These are phyloP conservation scores for Lecanosticta acicola DNA, from an alignment of 2,329 filamentous ascomycete species.

Conservation along the genomic window DNA sequence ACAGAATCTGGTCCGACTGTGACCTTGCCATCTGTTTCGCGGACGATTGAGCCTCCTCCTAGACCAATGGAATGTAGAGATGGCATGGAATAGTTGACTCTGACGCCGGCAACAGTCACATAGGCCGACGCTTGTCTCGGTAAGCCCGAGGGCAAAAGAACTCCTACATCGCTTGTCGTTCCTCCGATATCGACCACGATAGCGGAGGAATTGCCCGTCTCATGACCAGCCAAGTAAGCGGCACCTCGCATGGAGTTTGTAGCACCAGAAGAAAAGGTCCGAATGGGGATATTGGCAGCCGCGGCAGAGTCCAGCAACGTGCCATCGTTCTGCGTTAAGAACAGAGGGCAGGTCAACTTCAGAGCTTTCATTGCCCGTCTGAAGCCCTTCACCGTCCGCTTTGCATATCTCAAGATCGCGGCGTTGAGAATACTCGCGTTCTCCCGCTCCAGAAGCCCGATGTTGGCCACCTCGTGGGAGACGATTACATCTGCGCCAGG, in stretches of 20 bases:
- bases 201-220: constrained; percentile 27
- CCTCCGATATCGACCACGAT: constrained; percentile 63
- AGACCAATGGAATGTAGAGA: constrained; percentile 51
- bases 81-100: constrained; percentile 47
- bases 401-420: constrained; percentile 43
- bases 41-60: constrained; percentile 49
- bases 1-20: constrained; percentile 55
- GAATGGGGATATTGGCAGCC: constrained; percentile 45
- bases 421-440: constrained; percentile 50
- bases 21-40: constrained; percentile 30
- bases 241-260: constrained; percentile 52
- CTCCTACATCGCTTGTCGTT: constrained; percentile 59
- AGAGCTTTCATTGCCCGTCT: constrained; percentile 43
- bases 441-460: constrained; percentile 47
- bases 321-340: constrained; percentile 50
- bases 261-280: constrained; percentile 48
- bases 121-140: constrained; percentile 58
- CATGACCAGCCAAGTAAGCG: constrained; percentile 49
- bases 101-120: constrained; percentile 55
- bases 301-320: constrained; percentile 44
- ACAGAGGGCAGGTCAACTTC: constrained; percentile 43
- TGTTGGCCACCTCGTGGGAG: constrained; percentile 47
- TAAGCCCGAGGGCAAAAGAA: constrained; percentile 55
- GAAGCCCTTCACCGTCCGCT: constrained; percentile 43
- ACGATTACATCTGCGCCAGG: constrained; percentile 47